A percentile compares a stretch with the other conserved stretches of the same genome.
Evolutionary conservation across 202 grass and related monocot species (phyloP).

Genomic region (Zoysia matrella): DNA sequence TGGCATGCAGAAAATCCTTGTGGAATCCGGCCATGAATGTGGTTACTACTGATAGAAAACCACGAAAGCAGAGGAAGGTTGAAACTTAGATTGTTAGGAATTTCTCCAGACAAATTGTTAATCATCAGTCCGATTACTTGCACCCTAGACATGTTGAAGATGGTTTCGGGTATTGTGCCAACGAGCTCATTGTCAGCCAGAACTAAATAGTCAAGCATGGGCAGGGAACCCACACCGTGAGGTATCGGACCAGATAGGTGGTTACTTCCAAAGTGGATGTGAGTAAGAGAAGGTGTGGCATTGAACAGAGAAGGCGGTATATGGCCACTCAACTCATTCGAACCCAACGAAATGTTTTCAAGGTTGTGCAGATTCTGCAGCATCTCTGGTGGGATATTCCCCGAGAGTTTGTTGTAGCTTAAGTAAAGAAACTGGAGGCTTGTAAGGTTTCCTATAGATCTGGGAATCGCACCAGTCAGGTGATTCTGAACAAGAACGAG

Average conservation of each 20-base stretch:
- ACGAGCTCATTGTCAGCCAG: constrained; percentile 44
- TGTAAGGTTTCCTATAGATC: constrained; percentile 48
- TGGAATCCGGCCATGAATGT: constrained; percentile 1
- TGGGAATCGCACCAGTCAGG: constrained; percentile 34
- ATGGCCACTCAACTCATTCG: constrained; percentile 44
- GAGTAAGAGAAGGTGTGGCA: constrained; percentile 33
- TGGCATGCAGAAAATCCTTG: background rate
- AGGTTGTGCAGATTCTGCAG: constrained; percentile 41
- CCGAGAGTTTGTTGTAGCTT: constrained; percentile 38
- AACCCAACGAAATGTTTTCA: constrained; percentile 43
- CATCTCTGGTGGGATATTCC: constrained; percentile 38
- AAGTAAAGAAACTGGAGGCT: constrained; percentile 43
- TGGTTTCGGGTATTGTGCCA: constrained; percentile 46
- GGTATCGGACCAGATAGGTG: constrained; percentile 49
- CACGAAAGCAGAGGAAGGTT: background rate
- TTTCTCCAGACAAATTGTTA: constrained; percentile 45
- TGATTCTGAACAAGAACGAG: constrained; percentile 43
- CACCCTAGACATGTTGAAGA: background rate
- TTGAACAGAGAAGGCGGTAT: constrained; percentile 49
- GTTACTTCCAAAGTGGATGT: constrained; percentile 9
- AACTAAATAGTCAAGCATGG: constrained; percentile 44
- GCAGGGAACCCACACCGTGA: constrained; percentile 33
- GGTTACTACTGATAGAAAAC: background rate
- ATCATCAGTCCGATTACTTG: constrained; percentile 33
- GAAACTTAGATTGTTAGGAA: constrained; percentile 38